These are phyloP conservation scores for Xylaria digitata DNA, from an alignment of 2,329 filamentous ascomycete species.

Conservation along the genomic window DNA sequence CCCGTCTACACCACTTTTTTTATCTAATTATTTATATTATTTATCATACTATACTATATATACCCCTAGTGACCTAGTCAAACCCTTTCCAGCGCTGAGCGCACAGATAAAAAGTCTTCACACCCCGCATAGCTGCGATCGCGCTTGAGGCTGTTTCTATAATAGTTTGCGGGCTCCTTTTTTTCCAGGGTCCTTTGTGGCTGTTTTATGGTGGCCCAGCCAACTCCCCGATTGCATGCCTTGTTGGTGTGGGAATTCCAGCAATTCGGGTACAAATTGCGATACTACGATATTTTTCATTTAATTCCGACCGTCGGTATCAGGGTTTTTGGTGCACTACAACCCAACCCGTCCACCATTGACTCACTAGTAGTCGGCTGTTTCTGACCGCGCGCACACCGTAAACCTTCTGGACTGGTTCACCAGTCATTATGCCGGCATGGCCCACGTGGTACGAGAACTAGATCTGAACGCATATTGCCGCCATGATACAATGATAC, in stretches of 20 bases:
- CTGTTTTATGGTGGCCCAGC: conserved; percentile 30
- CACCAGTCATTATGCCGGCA: conserved; percentile 50
- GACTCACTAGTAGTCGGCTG: conserved; percentile 16
- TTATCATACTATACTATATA: conserved; percentile 15
- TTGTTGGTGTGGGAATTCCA: conserved; percentile 37
- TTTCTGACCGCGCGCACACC: conserved; percentile 15
- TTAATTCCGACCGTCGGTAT: conserved; percentile 28
- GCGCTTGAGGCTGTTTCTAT: conserved; percentile 15
- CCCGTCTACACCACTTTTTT: conserved; percentile 23
- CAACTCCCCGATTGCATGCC: conserved; percentile 24
- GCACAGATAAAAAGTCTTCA: conserved; percentile 21
- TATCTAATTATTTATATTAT: conserved; percentile 33
- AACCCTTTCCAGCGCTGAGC: conserved; percentile 25
- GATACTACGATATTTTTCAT: conserved; percentile 39
- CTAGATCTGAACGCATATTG: conserved; percentile 51
- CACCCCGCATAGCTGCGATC: conserved; percentile 25
- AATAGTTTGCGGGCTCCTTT: conserved; percentile 17
- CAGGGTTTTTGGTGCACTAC: conserved; percentile 32
- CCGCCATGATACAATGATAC: conserved; percentile 58
- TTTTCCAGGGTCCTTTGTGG: conserved; percentile 30
- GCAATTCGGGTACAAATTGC: conserved; percentile 43
- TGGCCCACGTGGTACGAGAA: conserved; percentile 53
- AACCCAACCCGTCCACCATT: conserved; percentile 28
- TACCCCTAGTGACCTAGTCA: conserved; percentile 14
- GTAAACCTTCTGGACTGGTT: conserved; percentile 28